phyloP scores from a whole-genome alignment of 176 grass and related monocot species.

The Chrysopogon serrulatus region DNA sequence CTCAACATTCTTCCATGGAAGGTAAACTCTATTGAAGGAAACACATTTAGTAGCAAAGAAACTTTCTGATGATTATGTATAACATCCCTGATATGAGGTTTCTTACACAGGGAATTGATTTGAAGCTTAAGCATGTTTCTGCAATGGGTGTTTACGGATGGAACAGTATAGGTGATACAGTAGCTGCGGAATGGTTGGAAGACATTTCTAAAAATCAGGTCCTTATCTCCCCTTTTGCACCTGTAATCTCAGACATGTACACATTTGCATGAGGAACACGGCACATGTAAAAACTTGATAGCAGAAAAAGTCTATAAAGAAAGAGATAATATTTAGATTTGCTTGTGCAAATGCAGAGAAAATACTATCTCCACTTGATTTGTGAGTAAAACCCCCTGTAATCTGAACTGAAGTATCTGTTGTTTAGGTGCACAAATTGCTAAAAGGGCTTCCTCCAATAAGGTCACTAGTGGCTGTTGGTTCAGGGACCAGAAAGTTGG shows the following conservation, averaged over 20 bases:
- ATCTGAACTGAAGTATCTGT: constrained; percentile 22
- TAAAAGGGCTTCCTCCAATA: constrained; percentile 91
- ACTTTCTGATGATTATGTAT: background rate
- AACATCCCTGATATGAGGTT: background rate
- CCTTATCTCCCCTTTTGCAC: constrained; percentile 12
- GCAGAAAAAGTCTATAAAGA: background rate
- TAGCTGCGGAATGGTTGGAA: constrained; percentile 90
- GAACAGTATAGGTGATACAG: constrained; percentile 81
- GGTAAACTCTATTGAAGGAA: constrained; percentile 41
- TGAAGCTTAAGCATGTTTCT: constrained; percentile 94
- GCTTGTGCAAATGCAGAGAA: background rate
- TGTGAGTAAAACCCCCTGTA: background rate
- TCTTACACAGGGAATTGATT: constrained; percentile 80
- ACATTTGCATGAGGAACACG: background rate
- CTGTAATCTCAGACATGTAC: constrained; percentile 15
- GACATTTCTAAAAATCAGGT: constrained; percentile 99
- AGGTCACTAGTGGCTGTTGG: constrained; percentile 87
- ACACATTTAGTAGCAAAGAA: background rate
- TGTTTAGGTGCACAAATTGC: constrained; percentile 86
- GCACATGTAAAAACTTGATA: background rate
- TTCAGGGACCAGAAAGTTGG: constrained; percentile 91
- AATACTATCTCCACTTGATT: background rate
- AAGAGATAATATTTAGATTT: background rate
- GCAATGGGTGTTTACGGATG: constrained; percentile 92
- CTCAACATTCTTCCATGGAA: constrained; percentile 98